These are phyloP conservation scores for Colletotrichum siamense DNA, from an alignment of 2,329 filamentous ascomycete genomes.

Conservation along the genomic window DNA sequence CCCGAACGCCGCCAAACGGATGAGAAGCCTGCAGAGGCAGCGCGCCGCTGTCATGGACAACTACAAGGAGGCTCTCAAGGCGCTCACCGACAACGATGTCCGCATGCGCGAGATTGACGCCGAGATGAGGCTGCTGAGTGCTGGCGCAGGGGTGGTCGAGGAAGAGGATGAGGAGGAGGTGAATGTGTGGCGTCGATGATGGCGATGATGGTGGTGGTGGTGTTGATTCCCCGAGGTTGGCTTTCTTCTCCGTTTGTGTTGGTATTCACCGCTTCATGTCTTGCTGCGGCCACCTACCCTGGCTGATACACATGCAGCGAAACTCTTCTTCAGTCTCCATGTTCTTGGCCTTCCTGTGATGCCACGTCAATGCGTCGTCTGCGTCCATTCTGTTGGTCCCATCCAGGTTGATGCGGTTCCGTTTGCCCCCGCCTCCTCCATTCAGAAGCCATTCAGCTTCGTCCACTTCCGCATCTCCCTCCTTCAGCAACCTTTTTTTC, in stretches of 20 bases:
- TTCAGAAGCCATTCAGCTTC: neutral
- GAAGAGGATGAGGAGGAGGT: neutral
- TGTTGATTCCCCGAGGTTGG: neutral
- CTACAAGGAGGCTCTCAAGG: neutral
- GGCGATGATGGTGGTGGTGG: neutral
- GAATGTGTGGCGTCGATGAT: neutral
- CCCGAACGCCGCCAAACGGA: neutral
- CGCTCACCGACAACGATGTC: neutral
- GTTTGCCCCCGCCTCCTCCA: neutral
- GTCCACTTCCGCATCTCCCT: neutral
- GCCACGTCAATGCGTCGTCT: neutral
- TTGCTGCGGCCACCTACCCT: neutral
- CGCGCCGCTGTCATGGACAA: neutral
- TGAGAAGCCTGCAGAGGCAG: neutral
- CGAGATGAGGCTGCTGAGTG: neutral
- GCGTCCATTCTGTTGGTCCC: neutral
- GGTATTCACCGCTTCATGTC: neutral
- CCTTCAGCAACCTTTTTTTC: neutral
- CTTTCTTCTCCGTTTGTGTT: neutral
- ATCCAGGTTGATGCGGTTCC: neutral
- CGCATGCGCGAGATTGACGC: neutral
- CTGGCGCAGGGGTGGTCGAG: neutral
- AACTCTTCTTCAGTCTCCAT: neutral
- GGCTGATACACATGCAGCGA: neutral
- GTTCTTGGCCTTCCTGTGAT: neutral